phyloP scores from a whole-genome alignment of 2,329 filamentous ascomycete species.

The Fusarium solani-melongenae region DNA sequence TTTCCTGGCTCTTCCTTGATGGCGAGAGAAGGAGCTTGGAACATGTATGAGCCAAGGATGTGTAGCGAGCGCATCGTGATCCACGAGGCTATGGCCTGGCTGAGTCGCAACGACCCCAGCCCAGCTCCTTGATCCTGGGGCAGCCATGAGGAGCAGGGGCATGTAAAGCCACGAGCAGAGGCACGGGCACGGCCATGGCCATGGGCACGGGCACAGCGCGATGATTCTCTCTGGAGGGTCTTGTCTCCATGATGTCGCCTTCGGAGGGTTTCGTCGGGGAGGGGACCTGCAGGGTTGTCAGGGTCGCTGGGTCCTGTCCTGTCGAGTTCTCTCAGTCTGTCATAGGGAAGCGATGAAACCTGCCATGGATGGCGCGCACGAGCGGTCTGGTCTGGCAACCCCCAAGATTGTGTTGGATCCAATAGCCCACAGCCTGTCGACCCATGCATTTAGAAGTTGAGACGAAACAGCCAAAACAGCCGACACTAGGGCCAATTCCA shows the following conservation, averaged over 20 bases:
- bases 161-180: slow-evolving; percentile 2
- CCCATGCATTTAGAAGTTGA: slow-evolving; percentile 1
- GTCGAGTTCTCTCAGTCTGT: slow-evolving; percentile 5
- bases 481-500: slow-evolving; percentile 1
- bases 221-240: slow-evolving; percentile 6
- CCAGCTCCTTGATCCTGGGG: slow-evolving; percentile 21
- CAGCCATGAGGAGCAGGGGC: slow-evolving; percentile 18
- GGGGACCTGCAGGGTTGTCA: slow-evolving; percentile 16
- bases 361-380: not conserved
- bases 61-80: slow-evolving; percentile 5
- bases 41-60: not conserved
- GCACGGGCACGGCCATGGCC: slow-evolving; percentile 7
- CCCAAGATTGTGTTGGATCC: not conserved
- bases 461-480: slow-evolving; percentile 12
- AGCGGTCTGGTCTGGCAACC: slow-evolving; percentile 1
- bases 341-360: not conserved
- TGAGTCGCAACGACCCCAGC: slow-evolving; percentile 5
- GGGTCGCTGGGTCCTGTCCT: slow-evolving; percentile 14
- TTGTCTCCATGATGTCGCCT: slow-evolving; percentile 15
- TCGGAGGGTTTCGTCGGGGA: slow-evolving; percentile 7
- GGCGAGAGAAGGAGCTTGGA: not conserved
- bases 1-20: not conserved
- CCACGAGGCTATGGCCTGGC: not conserved
- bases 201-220: slow-evolving; percentile 1
- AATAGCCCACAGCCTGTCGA: not conserved